phyloP scores from a whole-genome alignment of 441 rosid species.

The Melastoma candidum region DNA sequence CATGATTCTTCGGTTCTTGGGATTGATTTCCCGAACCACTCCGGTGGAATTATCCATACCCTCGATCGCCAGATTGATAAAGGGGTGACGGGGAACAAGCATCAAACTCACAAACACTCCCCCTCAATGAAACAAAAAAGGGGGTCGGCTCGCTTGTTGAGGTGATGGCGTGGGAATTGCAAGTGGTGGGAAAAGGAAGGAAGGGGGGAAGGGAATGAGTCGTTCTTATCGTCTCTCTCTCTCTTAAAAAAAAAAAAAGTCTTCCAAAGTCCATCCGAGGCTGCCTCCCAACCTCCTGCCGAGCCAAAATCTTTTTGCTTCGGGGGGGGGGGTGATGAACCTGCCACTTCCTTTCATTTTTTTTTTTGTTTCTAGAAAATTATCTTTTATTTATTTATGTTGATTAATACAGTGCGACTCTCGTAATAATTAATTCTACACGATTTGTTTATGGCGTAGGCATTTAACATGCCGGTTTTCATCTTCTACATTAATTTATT shows the following conservation, averaged over 20 bases:
- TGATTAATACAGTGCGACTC: no score
- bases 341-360: no score
- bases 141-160: neutral
- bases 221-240: conserved; percentile 32
- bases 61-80: conserved; percentile 9
- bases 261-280: conserved; percentile 17
- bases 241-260: no score
- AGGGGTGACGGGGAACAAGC: no score
- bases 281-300: conserved; percentile 37
- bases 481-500: no score
- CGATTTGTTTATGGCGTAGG: no score
- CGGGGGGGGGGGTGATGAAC: no score
- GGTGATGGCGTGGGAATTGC: conserved; percentile 15
- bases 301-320: conserved; percentile 17
- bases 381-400: no score
- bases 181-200: conserved; percentile 24
- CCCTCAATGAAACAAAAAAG: neutral
- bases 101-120: no score
- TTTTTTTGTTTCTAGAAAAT: no score
- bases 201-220: conserved; percentile 1
- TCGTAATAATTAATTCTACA: no score
- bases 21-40: conserved; percentile 31
- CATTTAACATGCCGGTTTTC: no score
- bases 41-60: conserved; percentile 25
- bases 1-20: conserved; percentile 52